Base-by-base conservation (phyloP, 805 yeast genomes). In the Wickerhamiella alocasiicola region DNA sequence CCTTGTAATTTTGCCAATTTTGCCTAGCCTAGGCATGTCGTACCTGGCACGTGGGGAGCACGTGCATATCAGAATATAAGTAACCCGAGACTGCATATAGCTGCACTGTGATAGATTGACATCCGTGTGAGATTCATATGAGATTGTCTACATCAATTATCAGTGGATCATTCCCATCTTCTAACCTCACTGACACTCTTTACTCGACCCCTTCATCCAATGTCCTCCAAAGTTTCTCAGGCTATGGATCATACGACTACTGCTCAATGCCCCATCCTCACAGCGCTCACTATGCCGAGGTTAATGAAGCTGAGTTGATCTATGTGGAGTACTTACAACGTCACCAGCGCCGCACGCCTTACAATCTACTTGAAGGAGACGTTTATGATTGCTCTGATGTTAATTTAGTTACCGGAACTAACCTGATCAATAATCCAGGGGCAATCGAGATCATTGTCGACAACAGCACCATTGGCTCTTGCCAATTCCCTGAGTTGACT, bases 241-340 rank as follows among this genome's bases (percentile, higher is more conserved):
- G 17, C 3, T 36, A 36, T 19, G 39, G 39, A 9, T 21, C 11
- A 12, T 66, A 66, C 49, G 59, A 65, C 55, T 66, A 63, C 49
- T 66, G 71, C 47, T 60, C 60, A 47, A 66, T 66, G 70, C 71
- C 71, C 5, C 69, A 62, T 44, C 60, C 64, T 30, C 52, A 59
- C 11, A 55, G 61, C 15, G 57, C 52, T 23, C 47, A 49, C 16
- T 64, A 58, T 42, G 51, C 50, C 24, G 29, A 31, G 3, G 20
- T 51, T 21, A 42, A 44, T 1, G 38, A 28, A 31, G 48, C 38
- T n/a, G 25, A 32, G 24, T 39, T 65, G 32, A 48, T 53, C 11
- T 64, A 62, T 39, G 65, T 65, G 18, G 68, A 66, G 42, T 46
- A 63, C 34, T 53, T 65, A 18, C 71, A 66, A 45, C 60, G 70